Base-by-base conservation (phyloP, 768 basidiomycete genomes). In the Dioszegia aurantiaca region DNA sequence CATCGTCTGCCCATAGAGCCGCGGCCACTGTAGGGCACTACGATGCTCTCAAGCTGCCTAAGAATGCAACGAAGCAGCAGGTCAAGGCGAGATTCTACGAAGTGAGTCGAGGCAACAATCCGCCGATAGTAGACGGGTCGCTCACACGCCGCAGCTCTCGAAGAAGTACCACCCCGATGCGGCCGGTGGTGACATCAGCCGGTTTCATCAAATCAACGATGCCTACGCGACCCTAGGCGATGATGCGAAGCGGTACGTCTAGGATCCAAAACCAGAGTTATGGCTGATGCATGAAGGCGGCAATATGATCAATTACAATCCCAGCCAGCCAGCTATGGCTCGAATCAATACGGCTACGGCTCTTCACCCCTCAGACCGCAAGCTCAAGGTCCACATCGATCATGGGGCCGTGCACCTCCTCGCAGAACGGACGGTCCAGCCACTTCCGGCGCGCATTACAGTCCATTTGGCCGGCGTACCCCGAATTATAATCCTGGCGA, bases 11-110 rank as follows among this genome's bases (percentile, higher is more conserved):
- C 31, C 41, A 9, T 1, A 21, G 52, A 31, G 11, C 37, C 14
- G 55, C 60, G 19, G 12, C 47, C 24, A 24, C 46, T 5, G 55
- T 56, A 11, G 45, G 51, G 19, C 73, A 74, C 44, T 76, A 76
- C 55, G 70, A 73, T n/a, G 64, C 60, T 3, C 51, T 76, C 33
- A 63, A 51, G 0, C 28, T 77, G 21, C 59, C 61, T 1, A 61
- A 52, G 55, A 67, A 61, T 31, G 67, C 70, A 27, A 72, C 68
- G 1, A 74, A 68, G 55, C 64, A 73, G 59, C 73, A 77, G 51
- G 61, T 77, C 55, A 77, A 77, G 57, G 72, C 72, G 12, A 65
- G 60, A 40, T 77, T 75, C 55, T 77, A 77, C 57, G 75, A 74
- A 68, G 75, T 76, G 49, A 59, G 72, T 63, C 26, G 10, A 14